phyloP scores from a whole-genome alignment of 768 basidiomycete species.

The Leccinellum albellum region DNA sequence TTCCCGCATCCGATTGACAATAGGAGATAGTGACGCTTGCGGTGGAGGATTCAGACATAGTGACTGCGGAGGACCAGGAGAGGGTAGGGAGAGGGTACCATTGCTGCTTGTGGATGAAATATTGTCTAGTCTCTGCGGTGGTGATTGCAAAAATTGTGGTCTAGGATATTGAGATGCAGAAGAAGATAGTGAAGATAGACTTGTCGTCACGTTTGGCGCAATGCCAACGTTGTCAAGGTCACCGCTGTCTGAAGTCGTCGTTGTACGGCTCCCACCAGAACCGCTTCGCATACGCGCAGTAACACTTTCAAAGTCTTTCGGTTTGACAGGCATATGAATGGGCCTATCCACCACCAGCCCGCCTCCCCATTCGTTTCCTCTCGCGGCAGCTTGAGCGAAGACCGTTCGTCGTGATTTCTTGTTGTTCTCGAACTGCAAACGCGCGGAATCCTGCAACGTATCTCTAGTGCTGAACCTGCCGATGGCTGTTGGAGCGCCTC shows the following conservation, averaged over 20 bases:
- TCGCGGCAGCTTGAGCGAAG: slow-evolving; percentile 67
- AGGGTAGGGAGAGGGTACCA: slow-evolving; percentile 36
- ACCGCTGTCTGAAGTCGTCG: slow-evolving; percentile 70
- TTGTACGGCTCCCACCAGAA: slow-evolving; percentile 76
- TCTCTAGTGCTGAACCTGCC: slow-evolving; percentile 69
- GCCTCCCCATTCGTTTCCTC: slow-evolving; percentile 59
- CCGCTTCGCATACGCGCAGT: slow-evolving; percentile 69
- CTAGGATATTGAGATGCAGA: slow-evolving; percentile 54
- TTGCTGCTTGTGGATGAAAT: slow-evolving; percentile 33
- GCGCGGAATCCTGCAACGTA: slow-evolving; percentile 76
- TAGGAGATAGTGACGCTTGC: slow-evolving; percentile 61
- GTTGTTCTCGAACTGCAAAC: slow-evolving; percentile 73
- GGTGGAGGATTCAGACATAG: slow-evolving; percentile 34
- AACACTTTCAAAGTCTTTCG: slow-evolving; percentile 37
- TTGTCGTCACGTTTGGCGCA: slow-evolving; percentile 37
- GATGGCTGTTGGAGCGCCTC: slow-evolving; percentile 2
- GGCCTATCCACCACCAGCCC: slow-evolving; percentile 40
- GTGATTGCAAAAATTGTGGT: slow-evolving; percentile 38
- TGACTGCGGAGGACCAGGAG: slow-evolving; percentile 35
- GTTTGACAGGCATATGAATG: slow-evolving; percentile 45
- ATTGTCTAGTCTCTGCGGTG: slow-evolving; percentile 36
- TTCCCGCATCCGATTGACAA: slow-evolving; percentile 77
- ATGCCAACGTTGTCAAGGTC: slow-evolving; percentile 49
- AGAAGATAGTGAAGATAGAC: slow-evolving; percentile 59
- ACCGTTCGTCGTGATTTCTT: slow-evolving; percentile 70